Base-by-base conservation (phyloP, 2,329 filamentous ascomycete genomes). In the Zymoseptoria tritici region DNA sequence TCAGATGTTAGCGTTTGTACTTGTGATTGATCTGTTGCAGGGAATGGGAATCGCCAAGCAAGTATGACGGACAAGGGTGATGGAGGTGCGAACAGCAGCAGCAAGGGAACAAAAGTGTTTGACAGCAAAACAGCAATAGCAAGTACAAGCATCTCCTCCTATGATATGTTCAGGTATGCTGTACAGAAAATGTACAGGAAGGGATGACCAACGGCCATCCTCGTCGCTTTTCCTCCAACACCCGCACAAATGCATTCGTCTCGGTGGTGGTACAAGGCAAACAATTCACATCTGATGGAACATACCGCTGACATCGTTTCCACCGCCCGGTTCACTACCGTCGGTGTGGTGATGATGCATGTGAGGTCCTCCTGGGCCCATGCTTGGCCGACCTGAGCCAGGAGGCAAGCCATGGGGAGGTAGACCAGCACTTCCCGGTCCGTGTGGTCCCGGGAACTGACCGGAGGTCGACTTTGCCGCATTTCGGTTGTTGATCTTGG, bases 231-330 rank as follows among this genome's bases (percentile, higher is more conserved):
- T 60, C 61, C 58, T 60, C 57, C 54, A 59, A 64, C 36, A n/a
- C 62, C 57, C 61, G 62, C 26, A 59, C 52, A 56, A 62, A 67
- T 57, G 59, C 59, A 57, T 54, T 61, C 51, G 57, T 60, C 60
- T 56, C 60, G 61, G 57, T 68, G 67, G 65, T 69, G 62, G 60
- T 63, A 64, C 62, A 83, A 90, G 62, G 56, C 29, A 64, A 61
- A 60, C 60, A 61, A 62, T 65, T 66, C 85, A 94, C 87, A 94
- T 90, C 82, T 91, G 89, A 83, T 91, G 88, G 82, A 92, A 96
- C 91, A 95, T 96, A 96, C 91, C 91, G 86, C 91, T 91, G 85
- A 94, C 83, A 75, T 86, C 91, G 72, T 82, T 62, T 20, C 65
- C 83, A 77, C 84, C 85, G 76, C 84, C 82, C 73, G 84, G 83